phyloP scores from a whole-genome alignment of 768 basidiomycete species.

The Omphalotus guepiniiformis region DNA sequence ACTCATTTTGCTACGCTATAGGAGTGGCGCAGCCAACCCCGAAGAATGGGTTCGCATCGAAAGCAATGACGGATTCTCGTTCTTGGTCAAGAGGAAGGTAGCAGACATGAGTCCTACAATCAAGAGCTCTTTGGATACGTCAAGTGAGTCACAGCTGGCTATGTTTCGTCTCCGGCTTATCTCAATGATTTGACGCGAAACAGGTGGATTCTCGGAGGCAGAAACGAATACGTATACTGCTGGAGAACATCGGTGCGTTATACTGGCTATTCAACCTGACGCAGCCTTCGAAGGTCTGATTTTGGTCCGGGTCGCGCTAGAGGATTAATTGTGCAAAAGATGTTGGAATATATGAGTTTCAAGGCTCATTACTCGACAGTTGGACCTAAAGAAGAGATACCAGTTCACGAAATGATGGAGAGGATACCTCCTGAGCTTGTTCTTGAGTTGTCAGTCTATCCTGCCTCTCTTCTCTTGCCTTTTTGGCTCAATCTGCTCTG shows the following conservation, averaged over 20 bases:
- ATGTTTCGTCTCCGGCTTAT: constrained; percentile 5
- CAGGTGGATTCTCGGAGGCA: constrained; percentile 76
- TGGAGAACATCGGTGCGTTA: constrained; percentile 73
- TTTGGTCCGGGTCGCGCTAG: constrained; percentile 24
- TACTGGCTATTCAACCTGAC: constrained; percentile 14
- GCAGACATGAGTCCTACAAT: constrained; percentile 79
- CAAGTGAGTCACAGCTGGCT: constrained; percentile 51
- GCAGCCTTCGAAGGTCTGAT: not conserved
- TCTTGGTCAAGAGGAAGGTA: constrained; percentile 70
- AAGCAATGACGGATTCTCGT: constrained; percentile 78
- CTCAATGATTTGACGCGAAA: not conserved
- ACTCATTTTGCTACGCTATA: no score
- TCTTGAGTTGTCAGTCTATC: constrained; percentile 71
- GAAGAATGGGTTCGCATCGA: constrained; percentile 73
- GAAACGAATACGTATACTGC: constrained; percentile 57
- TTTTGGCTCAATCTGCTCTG: not conserved
- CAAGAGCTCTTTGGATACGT: constrained; percentile 71
- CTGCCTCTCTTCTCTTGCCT: not conserved
- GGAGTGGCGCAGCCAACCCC: constrained; percentile 18
- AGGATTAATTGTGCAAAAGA: constrained; percentile 76
- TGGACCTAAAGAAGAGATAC: constrained; percentile 72
- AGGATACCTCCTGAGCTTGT: constrained; percentile 85
- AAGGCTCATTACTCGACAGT: constrained; percentile 73
- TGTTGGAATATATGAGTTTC: constrained; percentile 87
- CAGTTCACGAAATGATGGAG: constrained; percentile 72